These are phyloP conservation scores for Aspergillus texensis DNA, from an alignment of 2,329 filamentous ascomycete species.

Conservation along the genomic window DNA sequence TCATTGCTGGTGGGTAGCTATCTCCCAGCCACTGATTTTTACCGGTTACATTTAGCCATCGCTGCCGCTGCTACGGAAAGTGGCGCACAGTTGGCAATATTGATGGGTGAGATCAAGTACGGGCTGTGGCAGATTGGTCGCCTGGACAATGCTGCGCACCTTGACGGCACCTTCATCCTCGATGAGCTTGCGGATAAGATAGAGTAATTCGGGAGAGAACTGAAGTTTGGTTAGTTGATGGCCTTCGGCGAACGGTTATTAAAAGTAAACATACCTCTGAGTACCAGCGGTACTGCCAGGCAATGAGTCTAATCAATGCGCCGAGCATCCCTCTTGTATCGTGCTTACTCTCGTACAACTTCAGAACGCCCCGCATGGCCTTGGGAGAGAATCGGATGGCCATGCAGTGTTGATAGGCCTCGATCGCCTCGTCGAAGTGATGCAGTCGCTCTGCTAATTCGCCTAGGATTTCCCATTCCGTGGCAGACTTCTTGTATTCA, in stretches of 20 bases:
- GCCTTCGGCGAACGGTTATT: background rate
- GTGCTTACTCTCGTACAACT: conserved; percentile 74
- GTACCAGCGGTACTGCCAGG: conserved; percentile 99
- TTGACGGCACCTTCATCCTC: conserved; percentile 98
- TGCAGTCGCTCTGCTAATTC: conserved; percentile 90
- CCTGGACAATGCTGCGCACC: conserved; percentile 94
- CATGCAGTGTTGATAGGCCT: conserved; percentile 89
- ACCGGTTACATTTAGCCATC: conserved; percentile 62
- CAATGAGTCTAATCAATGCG: conserved; percentile 86
- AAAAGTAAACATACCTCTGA: conserved; percentile 67
- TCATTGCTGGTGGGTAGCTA: background rate
- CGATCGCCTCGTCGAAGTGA: conserved; percentile 85
- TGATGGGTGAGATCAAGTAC: conserved; percentile 95
- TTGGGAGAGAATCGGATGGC: conserved; percentile 90
- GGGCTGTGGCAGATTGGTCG: conserved; percentile 87
- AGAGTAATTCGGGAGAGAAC: conserved; percentile 90
- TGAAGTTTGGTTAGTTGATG: conserved; percentile 33
- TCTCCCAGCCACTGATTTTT: background rate
- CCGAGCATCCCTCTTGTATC: conserved; percentile 80
- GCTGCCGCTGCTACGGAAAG: conserved; percentile 91
- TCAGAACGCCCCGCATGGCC: conserved; percentile 81
- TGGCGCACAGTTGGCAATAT: conserved; percentile 91
- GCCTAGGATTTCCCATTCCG: conserved; percentile 98
- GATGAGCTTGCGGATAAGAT: conserved; percentile 86
- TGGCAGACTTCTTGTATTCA: conserved; percentile 93